Base-by-base conservation (phyloP, 306 rosid species). In the Dalbergia cultrata region DNA sequence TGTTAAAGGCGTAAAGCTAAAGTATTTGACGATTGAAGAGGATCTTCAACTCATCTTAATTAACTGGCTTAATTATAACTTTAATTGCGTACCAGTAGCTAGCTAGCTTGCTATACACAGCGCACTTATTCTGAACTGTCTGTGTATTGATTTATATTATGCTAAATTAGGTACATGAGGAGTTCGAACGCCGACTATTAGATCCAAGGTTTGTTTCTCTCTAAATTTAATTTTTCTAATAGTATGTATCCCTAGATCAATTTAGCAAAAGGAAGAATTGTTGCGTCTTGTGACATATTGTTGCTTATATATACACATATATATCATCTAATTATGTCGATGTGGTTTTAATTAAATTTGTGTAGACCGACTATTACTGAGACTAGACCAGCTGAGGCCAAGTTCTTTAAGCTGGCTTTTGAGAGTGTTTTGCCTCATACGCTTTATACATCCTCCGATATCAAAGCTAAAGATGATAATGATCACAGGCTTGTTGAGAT, bases 91-190 rank as follows among this genome's bases (percentile, higher is more conserved):
- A 1, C 31, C 1, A 26, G 3, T 26, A 26, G 31, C 31, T 26
- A 26, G 31, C 31, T 26, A 26, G 31, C 31, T 26, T 1, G 31
- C 31, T 26, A 26, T 26, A 22, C 26, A 22, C 26, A 22, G 26
- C 26, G 1, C 26, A 22, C 26, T 9, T 10, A 13, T 11, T 16
- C 22, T 54, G 19, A 57, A 72, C 37, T 22, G 26, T 22, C 0
- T 39, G 9, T 57, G 43, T 13, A 21, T 11, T 60, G 41, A 49
- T 53, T 79, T 58, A 22, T 63, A 5, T 49, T 59, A 16, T 72
- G 41, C 57, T 54, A 13, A 44, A 71, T 21, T 21, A 90, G 95
- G 84, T 82, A 10, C 76, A 80, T 63, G 89, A 87, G 19, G 92
- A 56, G 86, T 37, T 85, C 33, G 88, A 87, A 6, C 50, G 18